phyloP scores from a whole-genome alignment of 305 asterid species.

The Coffea humblotiana region DNA sequence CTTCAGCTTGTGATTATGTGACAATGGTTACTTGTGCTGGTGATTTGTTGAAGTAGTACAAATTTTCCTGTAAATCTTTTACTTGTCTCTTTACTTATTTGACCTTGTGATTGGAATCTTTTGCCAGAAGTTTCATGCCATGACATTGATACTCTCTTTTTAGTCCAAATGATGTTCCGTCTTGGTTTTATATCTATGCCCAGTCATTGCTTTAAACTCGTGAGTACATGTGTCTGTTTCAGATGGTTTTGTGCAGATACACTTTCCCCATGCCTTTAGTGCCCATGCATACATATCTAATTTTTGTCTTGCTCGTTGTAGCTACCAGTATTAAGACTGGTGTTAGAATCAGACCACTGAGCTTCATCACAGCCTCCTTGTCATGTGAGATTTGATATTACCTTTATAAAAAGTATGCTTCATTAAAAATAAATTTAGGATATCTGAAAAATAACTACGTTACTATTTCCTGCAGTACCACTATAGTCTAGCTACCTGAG shows the following conservation, averaged over 20 bases:
- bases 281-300: background rate
- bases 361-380: background rate
- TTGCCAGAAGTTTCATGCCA: background rate
- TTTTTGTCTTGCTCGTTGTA: background rate
- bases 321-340: background rate
- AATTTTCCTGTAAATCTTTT: constrained; percentile 7
- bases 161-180: background rate
- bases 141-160: background rate
- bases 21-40: background rate
- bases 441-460: background rate
- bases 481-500: background rate
- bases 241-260: background rate
- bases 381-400: background rate
- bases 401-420: background rate
- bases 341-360: background rate
- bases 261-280: background rate
- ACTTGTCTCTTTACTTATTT: background rate
- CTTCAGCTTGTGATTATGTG: constrained; percentile 8
- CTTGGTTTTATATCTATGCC: background rate
- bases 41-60: background rate
- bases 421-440: background rate
- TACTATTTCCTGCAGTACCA: background rate
- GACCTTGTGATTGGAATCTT: background rate
- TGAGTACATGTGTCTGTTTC: background rate
- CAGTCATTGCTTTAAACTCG: background rate